Base-by-base conservation (phyloP, 2,329 filamentous ascomycete species). In the Trichoderma gracile region DNA sequence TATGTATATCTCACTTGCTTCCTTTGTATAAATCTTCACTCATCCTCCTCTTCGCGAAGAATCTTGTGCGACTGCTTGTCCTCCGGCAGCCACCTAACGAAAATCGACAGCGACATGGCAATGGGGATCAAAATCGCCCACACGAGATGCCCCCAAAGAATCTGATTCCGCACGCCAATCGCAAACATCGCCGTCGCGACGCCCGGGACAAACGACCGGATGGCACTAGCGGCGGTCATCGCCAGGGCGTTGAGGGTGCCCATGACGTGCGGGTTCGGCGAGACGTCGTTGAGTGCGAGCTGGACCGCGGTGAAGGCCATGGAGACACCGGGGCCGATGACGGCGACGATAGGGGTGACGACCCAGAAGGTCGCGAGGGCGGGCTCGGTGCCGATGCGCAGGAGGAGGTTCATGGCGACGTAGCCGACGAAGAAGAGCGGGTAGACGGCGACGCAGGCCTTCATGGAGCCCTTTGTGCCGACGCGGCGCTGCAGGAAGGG, bases 231-330 rank as follows among this genome's bases (percentile, higher is more conserved):
- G 0, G 86, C 71, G 0, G 89, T 89, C 64, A 94, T 38, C 0
- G 77, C 75, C 3, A 78, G 62, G 15, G 88, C 88, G 69, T 94
- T 94, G 30, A 95, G 77, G 0, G 86, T 92, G 0, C 88, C 90
- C 10, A 94, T 78, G 0, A 86, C 83, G 47, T 80, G 79, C 1
- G 85, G 82, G 10, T 81, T 85, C 0, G 91, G 91, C 0, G 87
- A 82, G 2, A 90, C 84, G 65, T 93, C 89, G 74, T 94, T 94
- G 38, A 94, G 72, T 0, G 86, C 86, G 9, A 94, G 85, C 78
- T 93, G 90, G 0, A 88, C 82, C 1, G 81, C 87, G 0, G 89
- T 93, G 71, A 89, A 90, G 2, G 82, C 80, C 89, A 91, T 92
- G 55, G 81, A 82, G 0, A 91, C 84, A 1, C 86, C 86, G 14